phyloP scores from a whole-genome alignment of 2,329 filamentous ascomycete species.

The Fusarium transvaalense region DNA sequence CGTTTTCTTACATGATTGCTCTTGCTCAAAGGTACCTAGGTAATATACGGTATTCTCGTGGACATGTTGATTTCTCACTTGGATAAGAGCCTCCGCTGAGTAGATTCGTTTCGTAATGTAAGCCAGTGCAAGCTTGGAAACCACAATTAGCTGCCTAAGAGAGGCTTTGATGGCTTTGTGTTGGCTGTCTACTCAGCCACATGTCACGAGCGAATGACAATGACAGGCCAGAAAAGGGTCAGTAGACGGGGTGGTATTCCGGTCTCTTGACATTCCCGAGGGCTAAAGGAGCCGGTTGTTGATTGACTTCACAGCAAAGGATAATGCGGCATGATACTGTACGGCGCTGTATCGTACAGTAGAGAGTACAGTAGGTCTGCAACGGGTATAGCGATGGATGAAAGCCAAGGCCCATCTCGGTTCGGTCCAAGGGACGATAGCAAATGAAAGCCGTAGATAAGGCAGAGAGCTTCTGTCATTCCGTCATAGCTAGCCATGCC shows the following conservation, averaged over 20 bases:
- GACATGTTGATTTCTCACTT: not conserved
- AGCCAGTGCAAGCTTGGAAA: not conserved
- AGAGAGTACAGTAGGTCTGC: not conserved
- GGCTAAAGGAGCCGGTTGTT: slow-evolving; percentile 43
- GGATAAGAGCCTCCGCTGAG: not conserved
- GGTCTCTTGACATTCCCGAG: slow-evolving; percentile 43
- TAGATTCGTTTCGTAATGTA: no score
- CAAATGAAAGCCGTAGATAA: slow-evolving; percentile 14
- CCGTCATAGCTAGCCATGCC: slow-evolving; percentile 39
- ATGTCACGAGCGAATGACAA: slow-evolving; percentile 25
- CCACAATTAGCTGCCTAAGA: not conserved
- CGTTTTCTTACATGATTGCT: slow-evolving; percentile 7
- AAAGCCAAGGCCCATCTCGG: slow-evolving; percentile 40
- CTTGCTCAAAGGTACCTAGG: not conserved
- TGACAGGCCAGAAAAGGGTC: slow-evolving; percentile 13
- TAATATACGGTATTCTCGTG: not conserved
- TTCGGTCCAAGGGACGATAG: slow-evolving; percentile 49
- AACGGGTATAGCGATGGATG: slow-evolving; percentile 17
- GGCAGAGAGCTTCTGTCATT: slow-evolving; percentile 22
- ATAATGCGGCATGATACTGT: not conserved
- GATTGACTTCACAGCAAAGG: not conserved
- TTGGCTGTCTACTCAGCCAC: slow-evolving; percentile 18
- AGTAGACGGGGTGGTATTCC: slow-evolving; percentile 7
- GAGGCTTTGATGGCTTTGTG: slow-evolving; percentile 7
- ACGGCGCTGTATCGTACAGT: not conserved